Evolutionary conservation across 768 basidiomycete genomes (phyloP).

Genomic region (Tricholoma sp.): DNA sequence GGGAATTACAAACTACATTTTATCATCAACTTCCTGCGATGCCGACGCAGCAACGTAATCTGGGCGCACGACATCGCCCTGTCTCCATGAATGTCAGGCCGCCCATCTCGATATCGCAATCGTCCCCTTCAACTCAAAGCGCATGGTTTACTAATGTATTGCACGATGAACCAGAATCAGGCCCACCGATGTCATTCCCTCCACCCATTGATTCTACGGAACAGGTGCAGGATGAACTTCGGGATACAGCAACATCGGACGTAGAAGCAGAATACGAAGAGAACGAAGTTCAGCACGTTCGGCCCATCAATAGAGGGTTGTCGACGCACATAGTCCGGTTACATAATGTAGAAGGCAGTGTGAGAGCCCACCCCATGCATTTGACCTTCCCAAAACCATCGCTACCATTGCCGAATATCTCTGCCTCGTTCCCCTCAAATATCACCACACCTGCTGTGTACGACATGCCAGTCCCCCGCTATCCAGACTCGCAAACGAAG

Average conservation of each 20-base stretch:
- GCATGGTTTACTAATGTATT: not conserved
- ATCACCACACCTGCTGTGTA: not conserved
- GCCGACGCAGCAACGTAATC: not conserved
- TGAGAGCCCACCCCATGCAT: too few relatives aligned
- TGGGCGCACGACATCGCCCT: not conserved
- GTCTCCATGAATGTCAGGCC: not conserved
- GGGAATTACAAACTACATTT: too few relatives aligned
- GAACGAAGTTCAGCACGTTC: too few relatives aligned
- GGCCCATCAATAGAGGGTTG: too few relatives aligned
- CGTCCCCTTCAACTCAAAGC: not conserved
- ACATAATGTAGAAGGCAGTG: too few relatives aligned
- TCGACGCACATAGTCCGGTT: too few relatives aligned
- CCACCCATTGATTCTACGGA: not conserved
- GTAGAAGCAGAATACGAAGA: not conserved
- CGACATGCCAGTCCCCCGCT: not conserved
- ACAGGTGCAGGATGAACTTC: not conserved
- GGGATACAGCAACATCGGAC: not conserved
- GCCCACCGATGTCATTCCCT: not conserved
- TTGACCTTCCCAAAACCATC: too few relatives aligned
- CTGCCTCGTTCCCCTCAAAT: not conserved
- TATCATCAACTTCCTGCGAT: too few relatives aligned
- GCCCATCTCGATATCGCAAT: not conserved
- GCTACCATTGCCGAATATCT: too few relatives aligned
- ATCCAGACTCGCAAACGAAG: not conserved
- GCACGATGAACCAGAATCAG: not conserved